Conservation (phyloP, 768 basidiomycete genomes). For the Clavulina sp. region DNA sequence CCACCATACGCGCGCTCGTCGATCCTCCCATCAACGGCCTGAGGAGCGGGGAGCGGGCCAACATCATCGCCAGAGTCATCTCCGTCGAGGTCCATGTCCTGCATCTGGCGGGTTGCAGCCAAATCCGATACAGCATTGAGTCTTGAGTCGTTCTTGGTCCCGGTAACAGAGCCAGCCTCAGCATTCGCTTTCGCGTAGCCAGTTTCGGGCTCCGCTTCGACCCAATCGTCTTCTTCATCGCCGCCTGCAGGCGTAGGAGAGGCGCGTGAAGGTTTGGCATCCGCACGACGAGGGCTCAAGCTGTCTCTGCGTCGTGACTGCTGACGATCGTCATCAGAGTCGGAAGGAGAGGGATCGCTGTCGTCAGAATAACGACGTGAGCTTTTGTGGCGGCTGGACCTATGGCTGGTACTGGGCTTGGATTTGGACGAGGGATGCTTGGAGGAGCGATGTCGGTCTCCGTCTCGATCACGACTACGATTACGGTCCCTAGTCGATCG, state of each 20-base stretch:
- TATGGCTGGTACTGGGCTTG: not conserved
- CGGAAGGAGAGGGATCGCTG: constrained; percentile 26
- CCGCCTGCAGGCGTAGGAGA: constrained; percentile 13
- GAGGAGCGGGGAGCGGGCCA: constrained; percentile 56
- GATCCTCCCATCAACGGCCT: constrained; percentile 30
- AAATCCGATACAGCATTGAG: not conserved
- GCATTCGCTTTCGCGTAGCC: constrained; percentile 13
- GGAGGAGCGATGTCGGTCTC: not conserved
- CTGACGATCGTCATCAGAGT: constrained; percentile 29
- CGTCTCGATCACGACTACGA: constrained; percentile 1
- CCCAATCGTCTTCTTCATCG: constrained; percentile 39
- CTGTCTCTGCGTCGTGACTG: constrained; percentile 1
- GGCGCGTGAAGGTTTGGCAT: not conserved
- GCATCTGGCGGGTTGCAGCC: constrained; percentile 12
- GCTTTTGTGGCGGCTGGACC: constrained; percentile 1
- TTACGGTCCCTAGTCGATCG: constrained; percentile 4
- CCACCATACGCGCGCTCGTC: constrained; percentile 83
- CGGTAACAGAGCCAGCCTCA: not conserved
- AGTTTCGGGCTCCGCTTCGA: constrained; percentile 33
- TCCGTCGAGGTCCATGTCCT: constrained; percentile 17
- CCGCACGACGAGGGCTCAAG: not conserved
- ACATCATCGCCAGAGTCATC: constrained; percentile 45
- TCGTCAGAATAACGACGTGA: constrained; percentile 18
- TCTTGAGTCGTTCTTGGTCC: constrained; percentile 3
- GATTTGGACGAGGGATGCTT: not conserved